Percentiles rank a stretch among this genome's conserved stretches.
phyloP scores from a whole-genome alignment of 108 stramenopile species.

The Pseudonitzschia multiseries region DNA sequence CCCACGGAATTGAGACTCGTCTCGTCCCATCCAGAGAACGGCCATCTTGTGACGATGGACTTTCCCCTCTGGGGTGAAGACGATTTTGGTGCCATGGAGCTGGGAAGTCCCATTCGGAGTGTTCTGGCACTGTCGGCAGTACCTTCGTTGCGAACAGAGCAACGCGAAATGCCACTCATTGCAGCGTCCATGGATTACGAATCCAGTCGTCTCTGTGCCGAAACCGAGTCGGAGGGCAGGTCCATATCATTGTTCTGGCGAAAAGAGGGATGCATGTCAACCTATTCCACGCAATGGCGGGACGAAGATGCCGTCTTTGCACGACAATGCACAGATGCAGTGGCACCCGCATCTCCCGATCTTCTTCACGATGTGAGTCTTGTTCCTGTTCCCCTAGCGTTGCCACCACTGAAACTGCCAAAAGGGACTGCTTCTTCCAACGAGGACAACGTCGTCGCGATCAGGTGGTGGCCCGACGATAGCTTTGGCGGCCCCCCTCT shows the following conservation, averaged over 20 bases:
- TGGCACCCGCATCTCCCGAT: constrained; percentile 16
- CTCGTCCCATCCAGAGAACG: constrained; percentile 48
- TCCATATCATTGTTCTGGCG: constrained; percentile 69
- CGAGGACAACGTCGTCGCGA: constrained; percentile 31
- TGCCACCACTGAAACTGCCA: constrained; percentile 65
- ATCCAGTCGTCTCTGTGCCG: constrained; percentile 63
- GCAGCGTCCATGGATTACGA: constrained; percentile 56
- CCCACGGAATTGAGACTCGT: constrained; percentile 75
- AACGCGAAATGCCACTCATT: background rate
- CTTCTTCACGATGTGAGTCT: constrained; percentile 60
- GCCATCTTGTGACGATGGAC: constrained; percentile 61
- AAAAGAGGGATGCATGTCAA: constrained; percentile 49
- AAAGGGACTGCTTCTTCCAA: constrained; percentile 13
- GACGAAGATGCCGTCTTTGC: constrained; percentile 22
- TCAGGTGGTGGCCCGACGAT: constrained; percentile 80
- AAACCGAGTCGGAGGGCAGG: constrained; percentile 38
- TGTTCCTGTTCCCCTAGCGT: constrained; percentile 57
- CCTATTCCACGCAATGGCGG: constrained; percentile 28
- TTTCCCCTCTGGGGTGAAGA: constrained; percentile 85
- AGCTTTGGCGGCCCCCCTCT: constrained; percentile 70
- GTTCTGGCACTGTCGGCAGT: constrained; percentile 45
- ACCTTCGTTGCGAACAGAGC: background rate
- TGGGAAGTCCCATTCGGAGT: constrained; percentile 72
- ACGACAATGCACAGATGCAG: constrained; percentile 8
- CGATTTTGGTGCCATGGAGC: constrained; percentile 81